These are phyloP conservation scores for Collybia nuda DNA, from an alignment of 768 basidiomycete genomes.

Conservation along the genomic window DNA sequence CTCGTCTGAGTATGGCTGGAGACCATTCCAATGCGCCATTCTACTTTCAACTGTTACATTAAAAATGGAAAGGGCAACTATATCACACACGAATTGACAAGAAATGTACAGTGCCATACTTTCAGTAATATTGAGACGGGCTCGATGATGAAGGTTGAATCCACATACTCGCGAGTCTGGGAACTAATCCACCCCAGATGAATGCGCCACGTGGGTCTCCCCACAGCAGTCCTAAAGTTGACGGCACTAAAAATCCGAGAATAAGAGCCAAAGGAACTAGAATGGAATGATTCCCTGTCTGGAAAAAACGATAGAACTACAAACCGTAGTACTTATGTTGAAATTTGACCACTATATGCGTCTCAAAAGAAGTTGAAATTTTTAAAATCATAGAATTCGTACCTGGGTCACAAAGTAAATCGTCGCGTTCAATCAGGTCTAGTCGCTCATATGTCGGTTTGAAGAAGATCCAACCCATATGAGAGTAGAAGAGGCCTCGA, in stretches of 20 bases:
- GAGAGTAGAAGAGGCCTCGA: slow-evolving; percentile 70
- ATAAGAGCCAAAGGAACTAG: slow-evolving; percentile 60
- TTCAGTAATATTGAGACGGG: background rate
- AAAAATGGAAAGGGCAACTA: background rate
- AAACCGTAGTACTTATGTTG: slow-evolving; percentile 71
- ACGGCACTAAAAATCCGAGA: slow-evolving; percentile 59
- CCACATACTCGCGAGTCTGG: slow-evolving; percentile 54
- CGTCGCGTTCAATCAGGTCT: slow-evolving; percentile 62
- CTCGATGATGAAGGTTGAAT: background rate
- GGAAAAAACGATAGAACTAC: background rate
- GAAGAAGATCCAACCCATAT: slow-evolving; percentile 87
- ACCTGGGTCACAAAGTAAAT: slow-evolving; percentile 69
- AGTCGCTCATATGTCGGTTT: slow-evolving; percentile 67
- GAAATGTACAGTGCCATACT: slow-evolving; percentile 76
- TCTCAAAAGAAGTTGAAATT: background rate
- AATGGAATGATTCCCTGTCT: background rate
- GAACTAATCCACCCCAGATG: slow-evolving; percentile 70
- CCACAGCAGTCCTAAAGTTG: slow-evolving; percentile 55
- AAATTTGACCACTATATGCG: slow-evolving; percentile 40
- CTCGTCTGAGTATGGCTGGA: slow-evolving; percentile 81
- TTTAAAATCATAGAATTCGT: background rate
- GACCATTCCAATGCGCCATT: slow-evolving; percentile 78
- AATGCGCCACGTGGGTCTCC: slow-evolving; percentile 65
- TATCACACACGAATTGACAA: slow-evolving; percentile 62
- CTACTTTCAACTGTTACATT: slow-evolving; percentile 24